A percentile compares a stretch with the other conserved stretches of the same genome.
These are phyloP conservation scores for Acanthamoeba pearcei DNA, from an alignment of 208 protist genomes.

Conservation along the genomic window DNA sequence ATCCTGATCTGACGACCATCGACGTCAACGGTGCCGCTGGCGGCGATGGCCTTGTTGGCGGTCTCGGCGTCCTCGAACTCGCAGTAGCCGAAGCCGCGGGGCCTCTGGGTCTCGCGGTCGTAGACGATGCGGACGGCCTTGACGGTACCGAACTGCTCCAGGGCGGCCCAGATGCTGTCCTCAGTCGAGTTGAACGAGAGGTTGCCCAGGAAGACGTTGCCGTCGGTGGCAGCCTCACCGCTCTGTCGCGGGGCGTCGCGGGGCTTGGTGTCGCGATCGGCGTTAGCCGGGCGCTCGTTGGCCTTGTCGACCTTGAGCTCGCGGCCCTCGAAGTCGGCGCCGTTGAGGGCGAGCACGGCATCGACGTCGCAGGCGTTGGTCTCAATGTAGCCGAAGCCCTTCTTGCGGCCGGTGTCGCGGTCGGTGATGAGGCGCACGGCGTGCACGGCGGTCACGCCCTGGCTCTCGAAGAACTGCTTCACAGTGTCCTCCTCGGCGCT, in stretches of 20 bases:
- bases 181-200: constrained; percentile 45
- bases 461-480: constrained; percentile 2
- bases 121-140: constrained; percentile 41
- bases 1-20: constrained; percentile 35
- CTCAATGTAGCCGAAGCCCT: constrained; percentile 44
- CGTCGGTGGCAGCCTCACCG: neutral
- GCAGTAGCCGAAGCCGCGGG: constrained; percentile 55
- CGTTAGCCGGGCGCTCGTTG: neutral
- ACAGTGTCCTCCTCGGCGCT: constrained; percentile 13
- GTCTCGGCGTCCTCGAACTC: constrained; percentile 24
- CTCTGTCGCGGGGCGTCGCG: too few species aligned
- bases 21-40: constrained; percentile 15
- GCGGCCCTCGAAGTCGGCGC: constrained; percentile 35
- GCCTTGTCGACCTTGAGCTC: constrained; percentile 33
- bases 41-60: constrained; percentile 37
- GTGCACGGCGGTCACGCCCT: neutral
- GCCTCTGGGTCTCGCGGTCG: constrained; percentile 47
- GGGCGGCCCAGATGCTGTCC: constrained; percentile 50
- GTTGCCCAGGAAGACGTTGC: constrained; percentile 67
- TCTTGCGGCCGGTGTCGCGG: constrained; percentile 22
- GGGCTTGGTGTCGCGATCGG: neutral
- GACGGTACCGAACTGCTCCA: constrained; percentile 43
- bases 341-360: neutral
- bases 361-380: neutral
- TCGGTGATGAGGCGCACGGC: constrained; percentile 54